Evolutionary conservation across 108 stramenopile species (phyloP).

Genomic region (Hondaea fermentalgiana): DNA sequence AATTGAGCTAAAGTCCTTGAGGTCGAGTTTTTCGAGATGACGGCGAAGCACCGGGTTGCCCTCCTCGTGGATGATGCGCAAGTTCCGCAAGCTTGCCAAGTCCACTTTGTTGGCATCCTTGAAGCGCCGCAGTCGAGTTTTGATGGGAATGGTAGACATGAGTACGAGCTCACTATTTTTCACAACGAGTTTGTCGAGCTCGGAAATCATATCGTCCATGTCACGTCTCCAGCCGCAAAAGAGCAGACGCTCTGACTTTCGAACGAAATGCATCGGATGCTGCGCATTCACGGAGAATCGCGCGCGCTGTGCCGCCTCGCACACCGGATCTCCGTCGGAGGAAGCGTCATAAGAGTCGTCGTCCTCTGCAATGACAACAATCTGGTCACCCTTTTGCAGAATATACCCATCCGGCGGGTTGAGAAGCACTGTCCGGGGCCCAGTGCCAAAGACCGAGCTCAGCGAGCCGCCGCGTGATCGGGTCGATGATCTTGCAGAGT

Average conservation of each 20-base stretch:
- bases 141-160: constrained; percentile 27
- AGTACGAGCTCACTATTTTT: constrained; percentile 38
- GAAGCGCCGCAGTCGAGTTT: constrained; percentile 28
- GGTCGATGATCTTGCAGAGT: background rate
- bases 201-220: constrained; percentile 47
- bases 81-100: constrained; percentile 26
- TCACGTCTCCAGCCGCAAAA: constrained; percentile 52
- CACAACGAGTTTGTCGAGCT: constrained; percentile 40
- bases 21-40: constrained; percentile 31
- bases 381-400: constrained; percentile 34
- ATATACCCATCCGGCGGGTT: constrained; percentile 37
- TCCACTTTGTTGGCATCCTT: constrained; percentile 35
- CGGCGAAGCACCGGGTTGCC: constrained; percentile 39
- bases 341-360: constrained; percentile 38
- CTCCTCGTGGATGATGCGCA: constrained; percentile 28
- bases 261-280: background rate
- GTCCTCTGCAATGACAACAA: constrained; percentile 46
- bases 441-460: background rate
- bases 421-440: constrained; percentile 11
- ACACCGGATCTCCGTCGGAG: background rate
- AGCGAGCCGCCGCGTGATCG: background rate
- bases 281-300: background rate
- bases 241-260: constrained; percentile 32
- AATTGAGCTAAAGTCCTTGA: constrained; percentile 40
- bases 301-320: background rate